These are phyloP conservation scores for Trypanosoma mega DNA, from an alignment of 208 protist species.

Conservation along the genomic window DNA sequence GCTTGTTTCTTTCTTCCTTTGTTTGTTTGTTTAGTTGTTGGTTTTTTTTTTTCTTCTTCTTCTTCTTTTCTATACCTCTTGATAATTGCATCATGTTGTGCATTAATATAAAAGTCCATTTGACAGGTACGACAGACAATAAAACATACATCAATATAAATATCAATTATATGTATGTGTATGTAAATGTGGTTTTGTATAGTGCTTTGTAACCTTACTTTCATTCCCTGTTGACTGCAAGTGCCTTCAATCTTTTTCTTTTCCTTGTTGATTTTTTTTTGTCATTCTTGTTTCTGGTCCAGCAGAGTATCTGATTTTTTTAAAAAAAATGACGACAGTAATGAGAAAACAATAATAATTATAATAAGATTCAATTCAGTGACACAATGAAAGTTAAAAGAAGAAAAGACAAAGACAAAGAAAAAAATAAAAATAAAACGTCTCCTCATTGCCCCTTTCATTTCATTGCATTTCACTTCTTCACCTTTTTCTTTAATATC, in stretches of 20 bases:
- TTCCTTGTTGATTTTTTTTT: no score
- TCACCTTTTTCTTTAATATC: conserved; percentile 1
- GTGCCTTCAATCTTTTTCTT: background rate
- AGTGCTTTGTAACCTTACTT: no score
- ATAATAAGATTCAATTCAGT: no score
- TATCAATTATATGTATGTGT: no score
- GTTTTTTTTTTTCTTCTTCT: background rate
- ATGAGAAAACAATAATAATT: background rate
- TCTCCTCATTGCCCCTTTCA: background rate
- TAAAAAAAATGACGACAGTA: no score
- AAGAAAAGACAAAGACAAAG: conserved; percentile 10
- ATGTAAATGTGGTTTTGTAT: no score
- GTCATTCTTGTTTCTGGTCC: no score
- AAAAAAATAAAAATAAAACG: conserved; percentile 6
- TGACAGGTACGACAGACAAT: no score
- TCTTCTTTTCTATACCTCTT: background rate
- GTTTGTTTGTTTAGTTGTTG: background rate
- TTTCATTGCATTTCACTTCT: background rate
- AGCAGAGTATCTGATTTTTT: no score
- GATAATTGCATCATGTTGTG: background rate
- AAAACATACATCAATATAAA: no score
- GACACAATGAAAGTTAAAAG: conserved; percentile 13
- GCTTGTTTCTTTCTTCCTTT: background rate
- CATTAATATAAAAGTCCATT: no score
- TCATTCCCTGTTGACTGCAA: background rate